phyloP scores from a whole-genome alignment of 78 protist genomes.

The Dictyostelium brefeldianum region DNA sequence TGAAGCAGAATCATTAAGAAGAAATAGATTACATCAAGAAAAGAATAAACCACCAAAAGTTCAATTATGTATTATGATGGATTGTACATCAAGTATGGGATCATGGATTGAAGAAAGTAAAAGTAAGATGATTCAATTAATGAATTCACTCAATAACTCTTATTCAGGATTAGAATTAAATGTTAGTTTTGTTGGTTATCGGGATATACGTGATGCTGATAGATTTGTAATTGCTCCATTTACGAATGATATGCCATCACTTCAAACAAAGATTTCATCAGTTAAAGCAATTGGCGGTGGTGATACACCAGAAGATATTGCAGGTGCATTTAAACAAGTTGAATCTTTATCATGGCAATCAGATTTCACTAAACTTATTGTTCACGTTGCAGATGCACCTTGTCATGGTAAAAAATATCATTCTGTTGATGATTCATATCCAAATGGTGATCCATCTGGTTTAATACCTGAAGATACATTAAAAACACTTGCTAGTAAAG shows the following conservation, averaged over 20 bases:
- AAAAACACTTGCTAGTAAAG: neutral
- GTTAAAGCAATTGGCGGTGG: neutral
- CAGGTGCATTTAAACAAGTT: neutral
- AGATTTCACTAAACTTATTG: neutral
- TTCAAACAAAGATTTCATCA: neutral
- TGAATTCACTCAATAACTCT: neutral
- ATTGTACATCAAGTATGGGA: neutral
- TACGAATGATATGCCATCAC: neutral
- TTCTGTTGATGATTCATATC: neutral
- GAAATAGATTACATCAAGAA: neutral
- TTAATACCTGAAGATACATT: neutral
- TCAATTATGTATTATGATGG: slow-evolving; percentile 11
- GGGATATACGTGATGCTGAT: neutral
- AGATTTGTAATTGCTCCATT: neutral
- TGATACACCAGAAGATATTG: slow-evolving; percentile 4
- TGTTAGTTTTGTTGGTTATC: slow-evolving; percentile 4
- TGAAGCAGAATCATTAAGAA: neutral
- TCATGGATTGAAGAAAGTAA: neutral
- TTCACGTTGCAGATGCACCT: slow-evolving; percentile 11
- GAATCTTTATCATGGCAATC: neutral
- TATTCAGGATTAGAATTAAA: neutral
- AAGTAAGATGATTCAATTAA: neutral
- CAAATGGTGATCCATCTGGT: neutral
- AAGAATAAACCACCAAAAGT: neutral
- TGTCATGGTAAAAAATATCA: slow-evolving; percentile 4